Percentiles rank a stretch among this genome's conserved stretches.
phyloP scores from a whole-genome alignment of 2,329 filamentous ascomycete species.

The Purpureocillium takamizusanense region DNA sequence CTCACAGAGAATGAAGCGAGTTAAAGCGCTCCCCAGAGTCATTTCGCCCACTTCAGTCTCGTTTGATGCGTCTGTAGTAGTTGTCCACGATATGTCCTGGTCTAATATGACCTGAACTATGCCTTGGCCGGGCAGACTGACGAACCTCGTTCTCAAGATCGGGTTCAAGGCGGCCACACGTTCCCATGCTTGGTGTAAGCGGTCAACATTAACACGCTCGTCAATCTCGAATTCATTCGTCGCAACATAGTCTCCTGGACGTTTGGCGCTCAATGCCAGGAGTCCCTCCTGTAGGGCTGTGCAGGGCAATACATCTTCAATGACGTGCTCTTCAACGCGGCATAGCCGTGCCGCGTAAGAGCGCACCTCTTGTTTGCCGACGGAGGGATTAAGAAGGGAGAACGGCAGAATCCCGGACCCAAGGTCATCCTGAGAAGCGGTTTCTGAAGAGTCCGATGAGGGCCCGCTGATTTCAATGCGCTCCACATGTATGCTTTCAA shows the following conservation, averaged over 20 bases:
- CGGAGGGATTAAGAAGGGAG: background rate
- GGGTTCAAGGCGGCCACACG: conserved; percentile 6
- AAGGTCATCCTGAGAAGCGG: background rate
- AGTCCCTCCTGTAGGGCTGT: conserved; percentile 13
- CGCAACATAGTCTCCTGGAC: conserved; percentile 8
- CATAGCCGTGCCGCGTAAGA: conserved; percentile 6
- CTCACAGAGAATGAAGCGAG: conserved; percentile 4
- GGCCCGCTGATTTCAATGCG: no score
- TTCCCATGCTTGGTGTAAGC: conserved; percentile 9
- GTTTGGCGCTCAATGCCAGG: conserved; percentile 8
- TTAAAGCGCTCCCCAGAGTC: conserved; percentile 7
- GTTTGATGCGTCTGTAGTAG: background rate
- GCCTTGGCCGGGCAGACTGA: conserved; percentile 7
- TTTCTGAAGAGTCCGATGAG: background rate
- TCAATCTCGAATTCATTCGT: conserved; percentile 8
- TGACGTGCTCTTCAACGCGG: conserved; percentile 2
- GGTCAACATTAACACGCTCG: conserved; percentile 3
- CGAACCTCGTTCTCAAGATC: conserved; percentile 8
- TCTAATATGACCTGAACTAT: conserved; percentile 9
- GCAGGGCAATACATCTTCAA: conserved; percentile 12
- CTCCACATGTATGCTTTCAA: no score
- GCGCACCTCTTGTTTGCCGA: conserved; percentile 1
- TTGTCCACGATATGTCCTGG: conserved; percentile 2
- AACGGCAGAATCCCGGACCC: background rate
- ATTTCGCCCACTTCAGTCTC: conserved; percentile 1